Percentiles rank a stretch among this genome's conserved stretches.
Evolutionary conservation across 495 filamentous ascomycete genomes (phyloP).

Genomic region (Neurospora pannonica): DNA sequence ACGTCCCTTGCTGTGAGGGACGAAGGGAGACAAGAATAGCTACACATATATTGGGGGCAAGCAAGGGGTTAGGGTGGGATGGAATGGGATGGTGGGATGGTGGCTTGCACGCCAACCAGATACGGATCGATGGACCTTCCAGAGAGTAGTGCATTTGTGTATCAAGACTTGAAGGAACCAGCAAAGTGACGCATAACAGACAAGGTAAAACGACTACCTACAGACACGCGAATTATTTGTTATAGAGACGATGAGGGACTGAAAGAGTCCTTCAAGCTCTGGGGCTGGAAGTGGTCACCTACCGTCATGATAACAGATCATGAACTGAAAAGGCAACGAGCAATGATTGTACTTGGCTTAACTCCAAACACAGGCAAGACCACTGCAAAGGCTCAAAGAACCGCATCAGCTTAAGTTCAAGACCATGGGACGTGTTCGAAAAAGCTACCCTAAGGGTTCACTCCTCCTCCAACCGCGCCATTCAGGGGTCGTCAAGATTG

Average conservation of each 20-base stretch:
- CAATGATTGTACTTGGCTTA: too few relatives aligned
- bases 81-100: background rate
- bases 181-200: background rate
- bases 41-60: constrained; percentile 2
- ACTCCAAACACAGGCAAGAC: too few relatives aligned
- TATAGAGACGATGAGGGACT: background rate
- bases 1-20: background rate
- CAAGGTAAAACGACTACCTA: too few relatives aligned
- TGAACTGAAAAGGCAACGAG: too few relatives aligned
- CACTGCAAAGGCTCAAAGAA: background rate
- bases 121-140: background rate
- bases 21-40: constrained; percentile 5
- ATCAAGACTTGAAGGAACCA: background rate
- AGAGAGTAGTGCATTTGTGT: background rate
- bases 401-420: background rate
- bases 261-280: background rate
- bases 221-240: background rate
- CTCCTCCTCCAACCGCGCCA: background rate
- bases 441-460: background rate
- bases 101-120: background rate
- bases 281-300: too few relatives aligned
- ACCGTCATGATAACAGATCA: too few relatives aligned
- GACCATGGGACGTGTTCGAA: background rate
- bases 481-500: background rate
- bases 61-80: background rate